These are phyloP conservation scores for Physaria fendleri DNA, from an alignment of 345 rosid species.

Conservation along the genomic window DNA sequence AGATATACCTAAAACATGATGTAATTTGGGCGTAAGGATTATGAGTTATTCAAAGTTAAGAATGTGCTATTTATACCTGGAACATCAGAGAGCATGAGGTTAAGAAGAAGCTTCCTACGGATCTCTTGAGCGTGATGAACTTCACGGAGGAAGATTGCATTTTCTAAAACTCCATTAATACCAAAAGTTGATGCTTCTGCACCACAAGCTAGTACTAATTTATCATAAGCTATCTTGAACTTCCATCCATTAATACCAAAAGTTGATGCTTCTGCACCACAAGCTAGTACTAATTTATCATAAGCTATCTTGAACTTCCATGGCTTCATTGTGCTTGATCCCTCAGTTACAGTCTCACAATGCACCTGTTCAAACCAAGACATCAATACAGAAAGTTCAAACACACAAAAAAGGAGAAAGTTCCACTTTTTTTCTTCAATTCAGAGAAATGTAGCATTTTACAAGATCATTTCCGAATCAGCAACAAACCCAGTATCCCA, in stretches of 20 bases:
- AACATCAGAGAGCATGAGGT: constrained; percentile 88
- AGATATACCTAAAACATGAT: constrained; percentile 46
- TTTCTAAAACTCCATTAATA: constrained; percentile 76
- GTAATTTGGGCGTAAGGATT: neutral
- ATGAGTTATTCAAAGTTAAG: neutral
- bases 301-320: constrained; percentile 78
- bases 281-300: constrained; percentile 81
- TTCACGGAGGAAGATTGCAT: constrained; percentile 86
- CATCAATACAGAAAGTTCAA: no score
- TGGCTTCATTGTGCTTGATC: constrained; percentile 47
- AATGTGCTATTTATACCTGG: constrained; percentile 44
- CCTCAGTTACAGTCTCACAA: constrained; percentile 63
- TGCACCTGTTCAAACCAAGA: constrained; percentile 45
- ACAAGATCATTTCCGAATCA: no score
- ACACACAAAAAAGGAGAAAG: no score
- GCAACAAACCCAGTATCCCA: no score
- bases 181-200: constrained; percentile 94
- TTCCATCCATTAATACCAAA: constrained; percentile 71
- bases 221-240: constrained; percentile 88
- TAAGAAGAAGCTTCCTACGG: constrained; percentile 81
- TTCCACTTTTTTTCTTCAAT: no score
- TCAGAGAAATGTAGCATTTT: no score
- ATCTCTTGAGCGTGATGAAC: constrained; percentile 94
- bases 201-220: constrained; percentile 80
- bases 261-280: constrained; percentile 89